A percentile compares a stretch with the other conserved stretches of the same genome.
These are phyloP conservation scores for Boehmeria nivea DNA, from an alignment of 306 rosid genomes.

Conservation along the genomic window DNA sequence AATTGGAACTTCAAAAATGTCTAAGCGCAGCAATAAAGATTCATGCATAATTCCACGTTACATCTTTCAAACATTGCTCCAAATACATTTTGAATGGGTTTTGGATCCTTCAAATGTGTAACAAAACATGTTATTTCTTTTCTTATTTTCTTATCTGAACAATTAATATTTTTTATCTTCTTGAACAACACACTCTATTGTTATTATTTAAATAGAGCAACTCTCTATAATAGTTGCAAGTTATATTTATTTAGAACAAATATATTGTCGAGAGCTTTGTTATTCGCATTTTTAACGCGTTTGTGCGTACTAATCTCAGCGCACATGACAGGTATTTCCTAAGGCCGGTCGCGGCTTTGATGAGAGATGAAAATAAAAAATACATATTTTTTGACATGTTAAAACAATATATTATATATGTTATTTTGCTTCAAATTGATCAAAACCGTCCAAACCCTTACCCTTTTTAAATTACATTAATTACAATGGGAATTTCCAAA, in stretches of 20 bases:
- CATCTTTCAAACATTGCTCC: conserved; percentile 2
- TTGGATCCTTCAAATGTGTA: conserved; percentile 13
- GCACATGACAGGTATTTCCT: conserved; percentile 30
- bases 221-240: neutral
- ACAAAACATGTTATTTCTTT: neutral
- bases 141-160: neutral
- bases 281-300: neutral
- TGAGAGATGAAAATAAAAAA: neutral
- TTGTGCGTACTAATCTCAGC: conserved; percentile 2
- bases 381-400: too few species aligned
- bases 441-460: conserved; percentile 23
- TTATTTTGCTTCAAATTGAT: conserved; percentile 17
- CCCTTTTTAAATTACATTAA: neutral
- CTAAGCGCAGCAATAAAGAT: conserved; percentile 38
- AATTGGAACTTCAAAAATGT: conserved; percentile 21
- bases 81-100: conserved; percentile 10
- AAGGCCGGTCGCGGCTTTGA: conserved; percentile 11
- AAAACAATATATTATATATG: too few species aligned
- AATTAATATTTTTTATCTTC: neutral
- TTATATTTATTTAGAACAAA: neutral
- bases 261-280: neutral
- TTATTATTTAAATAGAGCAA: too few species aligned
- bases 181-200: neutral
- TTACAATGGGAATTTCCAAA: conserved; percentile 3
- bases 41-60: conserved; percentile 60